Percentiles rank a stretch among this genome's conserved stretches.
Conservation (phyloP, 306 rosid genomes). For the Hippophae rhamnoides region DNA sequence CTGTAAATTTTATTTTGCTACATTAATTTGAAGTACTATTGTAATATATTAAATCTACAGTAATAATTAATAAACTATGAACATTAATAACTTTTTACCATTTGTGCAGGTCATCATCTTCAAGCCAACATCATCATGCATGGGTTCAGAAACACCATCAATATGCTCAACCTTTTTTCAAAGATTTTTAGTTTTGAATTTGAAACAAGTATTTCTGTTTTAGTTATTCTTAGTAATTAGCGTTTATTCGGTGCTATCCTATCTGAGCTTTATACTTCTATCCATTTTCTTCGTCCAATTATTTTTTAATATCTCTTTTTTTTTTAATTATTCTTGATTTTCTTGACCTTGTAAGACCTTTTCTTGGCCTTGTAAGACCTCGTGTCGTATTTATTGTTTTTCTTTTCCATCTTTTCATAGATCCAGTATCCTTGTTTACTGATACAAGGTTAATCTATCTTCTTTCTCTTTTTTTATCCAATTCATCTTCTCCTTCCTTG, state of each 20-base stretch:
- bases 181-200: neutral
- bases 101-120: neutral
- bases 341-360: constrained; percentile 99
- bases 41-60: too few relatives aligned
- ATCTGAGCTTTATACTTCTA: constrained; percentile 57
- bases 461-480: constrained; percentile 31
- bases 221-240: constrained; percentile 6
- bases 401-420: neutral
- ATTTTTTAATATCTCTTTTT: constrained; percentile 1
- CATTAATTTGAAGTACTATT: too few relatives aligned
- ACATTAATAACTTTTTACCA: too few relatives aligned
- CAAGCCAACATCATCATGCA: neutral
- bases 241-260: constrained; percentile 69
- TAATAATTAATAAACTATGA: too few relatives aligned
- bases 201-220: neutral
- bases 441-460: constrained; percentile 24
- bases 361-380: constrained; percentile 99
- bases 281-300: constrained; percentile 9
- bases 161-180: neutral
- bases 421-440: constrained; percentile 21
- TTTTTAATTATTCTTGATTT: constrained; percentile 11
- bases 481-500: constrained; percentile 83
- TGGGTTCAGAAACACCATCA: neutral
- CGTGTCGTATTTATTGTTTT: constrained; percentile 8
- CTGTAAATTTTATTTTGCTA: too few relatives aligned